Conservation (phyloP, 1,284 basidiomycete species). For the Ganoderma boninense region DNA sequence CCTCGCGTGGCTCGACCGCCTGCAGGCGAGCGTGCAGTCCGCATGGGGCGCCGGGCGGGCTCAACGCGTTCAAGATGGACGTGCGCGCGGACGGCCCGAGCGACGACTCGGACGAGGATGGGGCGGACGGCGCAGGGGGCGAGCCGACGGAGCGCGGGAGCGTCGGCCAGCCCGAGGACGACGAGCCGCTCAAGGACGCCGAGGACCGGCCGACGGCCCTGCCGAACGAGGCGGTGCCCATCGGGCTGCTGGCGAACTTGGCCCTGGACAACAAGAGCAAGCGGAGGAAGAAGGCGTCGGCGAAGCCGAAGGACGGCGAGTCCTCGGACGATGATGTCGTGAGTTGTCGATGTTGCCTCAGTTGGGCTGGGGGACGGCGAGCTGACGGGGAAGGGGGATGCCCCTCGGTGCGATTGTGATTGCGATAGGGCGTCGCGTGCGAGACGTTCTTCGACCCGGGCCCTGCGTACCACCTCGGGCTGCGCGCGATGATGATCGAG, state of each 20-base stretch:
- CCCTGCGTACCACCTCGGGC: constrained; percentile 72
- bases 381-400: constrained; percentile 6
- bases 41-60: constrained; percentile 37
- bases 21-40: constrained; percentile 49
- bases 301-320: constrained; percentile 44
- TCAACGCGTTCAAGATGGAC: constrained; percentile 53
- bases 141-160: constrained; percentile 41
- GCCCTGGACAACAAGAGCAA: constrained; percentile 63
- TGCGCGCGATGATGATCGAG: constrained; percentile 80
- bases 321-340: constrained; percentile 73
- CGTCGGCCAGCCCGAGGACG: constrained; percentile 37
- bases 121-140: constrained; percentile 29
- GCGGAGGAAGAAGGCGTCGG: constrained; percentile 42
- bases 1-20: constrained; percentile 71
- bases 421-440: constrained; percentile 72
- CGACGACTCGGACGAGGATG: constrained; percentile 37
- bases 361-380: not conserved
- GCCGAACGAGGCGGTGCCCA: constrained; percentile 73
- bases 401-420: not conserved
- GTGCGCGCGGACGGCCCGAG: constrained; percentile 39
- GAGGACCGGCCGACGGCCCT: constrained; percentile 58
- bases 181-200: constrained; percentile 40
- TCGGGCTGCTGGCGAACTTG: constrained; percentile 77
- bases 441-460: constrained; percentile 85
- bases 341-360: constrained; percentile 40